These are phyloP conservation scores for Fragaria iinumae DNA, from an alignment of 306 rosid species.

Conservation along the genomic window DNA sequence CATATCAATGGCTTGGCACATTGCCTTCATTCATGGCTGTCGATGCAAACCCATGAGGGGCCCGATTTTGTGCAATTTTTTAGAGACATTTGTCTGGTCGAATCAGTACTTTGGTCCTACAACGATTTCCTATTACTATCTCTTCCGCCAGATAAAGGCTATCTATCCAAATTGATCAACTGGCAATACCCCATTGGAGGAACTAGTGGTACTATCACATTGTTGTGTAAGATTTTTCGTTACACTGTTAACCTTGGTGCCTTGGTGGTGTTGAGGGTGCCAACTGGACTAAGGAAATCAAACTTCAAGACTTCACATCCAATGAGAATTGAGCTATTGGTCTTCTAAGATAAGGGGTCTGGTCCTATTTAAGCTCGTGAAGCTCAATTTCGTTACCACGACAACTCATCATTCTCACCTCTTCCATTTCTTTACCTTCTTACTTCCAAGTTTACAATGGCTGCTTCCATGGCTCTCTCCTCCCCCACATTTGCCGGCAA, in stretches of 20 bases:
- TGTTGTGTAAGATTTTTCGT: neutral
- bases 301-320: constrained; percentile 26
- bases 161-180: constrained; percentile 1
- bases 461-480: constrained; percentile 63
- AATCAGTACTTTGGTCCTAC: constrained; percentile 10
- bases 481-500: constrained; percentile 55
- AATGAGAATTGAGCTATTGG: constrained; percentile 31
- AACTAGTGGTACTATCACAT: neutral
- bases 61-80: neutral
- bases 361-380: constrained; percentile 1
- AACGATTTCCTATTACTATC: neutral
- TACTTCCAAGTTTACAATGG: constrained; percentile 23
- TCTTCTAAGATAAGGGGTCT: constrained; percentile 35
- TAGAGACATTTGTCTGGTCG: neutral
- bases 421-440: neutral
- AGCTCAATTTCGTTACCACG: neutral
- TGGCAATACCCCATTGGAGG: neutral
- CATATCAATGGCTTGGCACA: neutral
- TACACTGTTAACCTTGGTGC: neutral
- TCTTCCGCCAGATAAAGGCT: neutral
- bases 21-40: neutral
- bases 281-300: constrained; percentile 16
- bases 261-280: constrained; percentile 25
- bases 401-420: neutral
- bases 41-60: neutral